Evolutionary conservation across 495 filamentous ascomycete species (phyloP), one percentile per base, ranked within the genome.

Genomic region (Filosporella fistucella): DNA sequence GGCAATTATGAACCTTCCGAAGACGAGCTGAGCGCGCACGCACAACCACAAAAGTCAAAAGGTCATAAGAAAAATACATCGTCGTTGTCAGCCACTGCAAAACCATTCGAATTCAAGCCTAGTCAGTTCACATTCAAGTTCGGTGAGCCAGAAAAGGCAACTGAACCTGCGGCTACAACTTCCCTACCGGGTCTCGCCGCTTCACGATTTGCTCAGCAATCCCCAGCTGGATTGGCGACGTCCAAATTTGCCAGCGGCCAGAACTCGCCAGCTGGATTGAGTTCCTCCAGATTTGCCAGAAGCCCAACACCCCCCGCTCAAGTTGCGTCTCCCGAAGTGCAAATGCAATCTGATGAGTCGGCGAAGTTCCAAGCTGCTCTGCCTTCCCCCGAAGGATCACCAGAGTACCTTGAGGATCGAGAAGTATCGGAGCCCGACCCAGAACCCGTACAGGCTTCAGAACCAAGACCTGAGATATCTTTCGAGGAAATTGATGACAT

Each of bases 401-500:
- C 62, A 12, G 45, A 51, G 8, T 57, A 64, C 23, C 45, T 52
- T n/a, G 48, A 49, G 8, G 44, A 44, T 22, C 42, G 46, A 12
- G 48, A 58, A 23, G 38, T 34, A 22, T 16, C 33, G 18, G 30
- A 45, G 14, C 44, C 32, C 12, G 52, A 49, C 16, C 50, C 78
- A 18, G n/a, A n/a, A n/a, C n/a, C n/a, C n/a, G n/a, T n/a, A n/a
- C n/a, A n/a, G n/a, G n/a, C n/a, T n/a, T n/a, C n/a, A n/a, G n/a
- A n/a, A n/a, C n/a, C n/a, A n/a, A n/a, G n/a, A n/a, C n/a, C n/a
- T n/a, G n/a, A n/a, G n/a, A n/a, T n/a, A n/a, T 81, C 85, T 33
- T 84, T 86, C 50, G 81, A 84, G 45, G 88, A 94, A 60, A 82
- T 94, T 52, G 88, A 95, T 63, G 86, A 80, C 21, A 73, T 95